Percentiles rank a stretch among this genome's conserved stretches.
phyloP scores from a whole-genome alignment of 305 asterid species.

The Plantago coronopus region DNA sequence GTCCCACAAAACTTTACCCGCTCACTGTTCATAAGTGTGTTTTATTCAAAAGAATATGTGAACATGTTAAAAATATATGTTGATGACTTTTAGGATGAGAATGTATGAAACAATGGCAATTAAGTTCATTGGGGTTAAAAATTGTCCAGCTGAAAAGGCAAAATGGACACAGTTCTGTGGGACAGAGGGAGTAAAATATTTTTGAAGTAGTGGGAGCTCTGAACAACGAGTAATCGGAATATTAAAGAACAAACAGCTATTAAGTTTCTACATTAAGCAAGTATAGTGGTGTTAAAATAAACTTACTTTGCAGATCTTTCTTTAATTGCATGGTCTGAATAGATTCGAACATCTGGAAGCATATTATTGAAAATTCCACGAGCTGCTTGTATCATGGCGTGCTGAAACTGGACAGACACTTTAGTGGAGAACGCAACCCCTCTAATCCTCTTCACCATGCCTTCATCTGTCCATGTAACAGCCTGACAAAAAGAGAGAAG shows the following conservation, averaged over 20 bases:
- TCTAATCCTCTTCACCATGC: conserved; percentile 92
- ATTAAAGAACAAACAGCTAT: neutral
- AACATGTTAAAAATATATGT: too few species aligned
- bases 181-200: neutral
- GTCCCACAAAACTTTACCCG: too few species aligned
- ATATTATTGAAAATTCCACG: conserved; percentile 79
- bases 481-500: conserved; percentile 44
- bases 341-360: conserved; percentile 78
- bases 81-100: too few species aligned
- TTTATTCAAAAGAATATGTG: too few species aligned
- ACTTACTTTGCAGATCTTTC: conserved; percentile 76
- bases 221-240: neutral
- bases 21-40: too few species aligned
- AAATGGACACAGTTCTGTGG: too few species aligned
- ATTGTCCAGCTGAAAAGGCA: too few species aligned
- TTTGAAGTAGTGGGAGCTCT: neutral
- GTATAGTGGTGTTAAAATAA: neutral
- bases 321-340: conserved; percentile 86
- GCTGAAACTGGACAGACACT: conserved; percentile 79
- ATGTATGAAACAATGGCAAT: too few species aligned
- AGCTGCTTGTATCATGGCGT: conserved; percentile 71
- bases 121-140: too few species aligned
- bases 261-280: neutral
- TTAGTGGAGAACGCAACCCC: conserved; percentile 78
- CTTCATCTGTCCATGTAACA: conserved; percentile 78